These are phyloP conservation scores for Phaeotremella skinneri DNA, from an alignment of 768 basidiomycete species.

Conservation along the genomic window DNA sequence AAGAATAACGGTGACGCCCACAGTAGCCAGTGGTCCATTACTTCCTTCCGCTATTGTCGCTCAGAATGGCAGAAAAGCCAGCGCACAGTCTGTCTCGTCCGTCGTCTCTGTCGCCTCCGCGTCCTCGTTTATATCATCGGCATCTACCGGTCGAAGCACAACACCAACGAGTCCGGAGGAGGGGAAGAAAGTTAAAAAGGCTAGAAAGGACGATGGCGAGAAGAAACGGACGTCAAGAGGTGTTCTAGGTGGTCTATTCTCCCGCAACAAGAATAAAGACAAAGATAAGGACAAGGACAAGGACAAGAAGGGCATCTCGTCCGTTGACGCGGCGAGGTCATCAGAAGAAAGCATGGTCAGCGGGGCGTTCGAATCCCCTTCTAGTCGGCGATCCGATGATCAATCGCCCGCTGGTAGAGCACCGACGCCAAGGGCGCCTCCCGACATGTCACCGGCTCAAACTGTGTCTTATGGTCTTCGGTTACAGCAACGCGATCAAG, in stretches of 20 bases:
- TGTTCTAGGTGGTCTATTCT: constrained; percentile 74
- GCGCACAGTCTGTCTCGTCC: constrained; percentile 55
- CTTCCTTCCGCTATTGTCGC: constrained; percentile 31
- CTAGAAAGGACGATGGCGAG: constrained; percentile 34
- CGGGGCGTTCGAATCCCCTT: constrained; percentile 31
- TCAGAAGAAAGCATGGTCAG: constrained; percentile 47
- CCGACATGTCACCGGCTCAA: constrained; percentile 9
- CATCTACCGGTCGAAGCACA: constrained; percentile 10
- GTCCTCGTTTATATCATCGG: constrained; percentile 21
- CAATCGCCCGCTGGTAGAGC: constrained; percentile 7
- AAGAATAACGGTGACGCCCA: constrained; percentile 73
- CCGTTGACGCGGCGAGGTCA: constrained; percentile 28
- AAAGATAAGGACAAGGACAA: constrained; percentile 65
- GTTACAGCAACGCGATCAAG: constrained; percentile 80
- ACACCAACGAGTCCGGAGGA: constrained; percentile 39
- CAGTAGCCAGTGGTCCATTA: constrained; percentile 57
- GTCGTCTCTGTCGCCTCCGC: constrained; percentile 53
- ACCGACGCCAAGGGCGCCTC: constrained; percentile 8
- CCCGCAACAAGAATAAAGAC: constrained; percentile 52
- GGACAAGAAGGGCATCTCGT: constrained; percentile 63
- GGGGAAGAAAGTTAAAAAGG: constrained; percentile 59
- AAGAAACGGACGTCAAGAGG: constrained; percentile 62
- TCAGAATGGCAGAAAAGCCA: constrained; percentile 53
- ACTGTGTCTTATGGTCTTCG: constrained; percentile 59
- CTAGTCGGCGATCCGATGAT: constrained; percentile 27